These are phyloP conservation scores for Russula sp. DNA, from an alignment of 768 basidiomycete species.

Conservation along the genomic window DNA sequence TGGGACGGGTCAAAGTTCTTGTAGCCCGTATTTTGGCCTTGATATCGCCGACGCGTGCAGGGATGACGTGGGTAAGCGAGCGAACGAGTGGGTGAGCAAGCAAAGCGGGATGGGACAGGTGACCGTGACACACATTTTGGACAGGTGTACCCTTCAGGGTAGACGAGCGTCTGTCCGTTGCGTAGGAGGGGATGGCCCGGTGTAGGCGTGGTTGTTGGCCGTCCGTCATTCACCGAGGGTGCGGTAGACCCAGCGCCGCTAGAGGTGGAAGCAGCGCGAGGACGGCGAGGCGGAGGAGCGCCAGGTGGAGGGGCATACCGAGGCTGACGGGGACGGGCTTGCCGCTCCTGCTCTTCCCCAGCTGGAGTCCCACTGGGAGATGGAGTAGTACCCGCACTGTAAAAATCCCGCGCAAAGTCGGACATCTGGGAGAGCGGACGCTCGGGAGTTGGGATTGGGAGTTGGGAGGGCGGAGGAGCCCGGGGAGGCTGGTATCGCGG, in stretches of 20 bases:
- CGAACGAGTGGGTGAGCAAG: neutral
- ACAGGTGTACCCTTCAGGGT: constrained; percentile 58
- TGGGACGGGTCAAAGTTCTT: constrained; percentile 59
- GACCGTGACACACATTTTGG: constrained; percentile 52
- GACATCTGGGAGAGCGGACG: constrained; percentile 31
- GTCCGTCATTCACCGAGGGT: constrained; percentile 42
- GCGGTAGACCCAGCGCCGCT: constrained; percentile 5
- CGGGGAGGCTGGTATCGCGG: constrained; percentile 9
- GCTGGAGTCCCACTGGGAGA: neutral
- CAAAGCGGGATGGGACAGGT: neutral
- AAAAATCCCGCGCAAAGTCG: constrained; percentile 61
- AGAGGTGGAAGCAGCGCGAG: constrained; percentile 17
- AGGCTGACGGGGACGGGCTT: neutral
- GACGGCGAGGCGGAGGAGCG: constrained; percentile 23
- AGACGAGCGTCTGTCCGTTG: constrained; percentile 59
- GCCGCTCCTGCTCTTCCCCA: neutral
- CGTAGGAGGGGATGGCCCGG: constrained; percentile 64
- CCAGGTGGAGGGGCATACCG: constrained; percentile 33
- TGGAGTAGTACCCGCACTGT: constrained; percentile 40
- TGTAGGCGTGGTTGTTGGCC: constrained; percentile 56
- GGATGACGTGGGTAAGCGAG: neutral
- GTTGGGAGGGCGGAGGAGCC: constrained; percentile 23
- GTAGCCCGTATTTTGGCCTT: constrained; percentile 72
- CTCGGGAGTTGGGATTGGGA: neutral
- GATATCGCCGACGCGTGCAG: neutral